Evolutionary conservation across 2,329 filamentous ascomycete genomes (phyloP), one percentile per base, ranked within the genome.

Genomic region (Ceratocystis colombiana): DNA sequence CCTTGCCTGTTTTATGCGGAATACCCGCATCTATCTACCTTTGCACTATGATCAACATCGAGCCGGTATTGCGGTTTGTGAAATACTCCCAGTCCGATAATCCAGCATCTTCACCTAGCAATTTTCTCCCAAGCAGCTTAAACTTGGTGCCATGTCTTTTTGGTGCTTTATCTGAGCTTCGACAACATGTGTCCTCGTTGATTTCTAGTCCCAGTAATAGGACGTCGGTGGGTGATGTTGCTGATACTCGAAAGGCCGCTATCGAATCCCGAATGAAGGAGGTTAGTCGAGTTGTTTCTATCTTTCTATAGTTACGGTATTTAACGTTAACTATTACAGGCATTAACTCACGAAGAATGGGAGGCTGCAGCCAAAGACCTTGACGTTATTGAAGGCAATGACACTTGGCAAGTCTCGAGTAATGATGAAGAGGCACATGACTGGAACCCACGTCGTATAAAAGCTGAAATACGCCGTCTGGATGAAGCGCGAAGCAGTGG

Each of bases 351-450:
- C 70, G 77, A 81, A 62, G 84, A 91, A 72, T 96, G 92, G 90
- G 82, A 86, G 70, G 78, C 78, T 17, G 88, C 89, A 8, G 92
- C 92, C 1, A 80, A 80, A 55, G 87, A 92, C 72, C 82, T 96
- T 55, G 92, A 96, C 73, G 74, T 80, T 8, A 77, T 96, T 15
- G 90, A 96, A 73, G 86, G 86, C 59, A 90, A 93, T 72, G 86
- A 93, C 70, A 76, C 79, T 33, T 96, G 92, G 92, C 96, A 96
- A 73, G 74, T 82, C 7, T 73, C 66, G 10, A 62, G 61, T 41
- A 57, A 59, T 72, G 0, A 75, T 81, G 20, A 50, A 10, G 59
- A 57, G 20, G 41, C 61, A n/a, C 77, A 81, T 61, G 87, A 91
- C 70, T 94, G 92, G 74, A 84, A 93, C 71, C 82, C 84, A 0